Evolutionary conservation across 2,329 filamentous ascomycete species (phyloP), one percentile per base, ranked within the genome.

Genomic region (Escovopsis sp.): DNA sequence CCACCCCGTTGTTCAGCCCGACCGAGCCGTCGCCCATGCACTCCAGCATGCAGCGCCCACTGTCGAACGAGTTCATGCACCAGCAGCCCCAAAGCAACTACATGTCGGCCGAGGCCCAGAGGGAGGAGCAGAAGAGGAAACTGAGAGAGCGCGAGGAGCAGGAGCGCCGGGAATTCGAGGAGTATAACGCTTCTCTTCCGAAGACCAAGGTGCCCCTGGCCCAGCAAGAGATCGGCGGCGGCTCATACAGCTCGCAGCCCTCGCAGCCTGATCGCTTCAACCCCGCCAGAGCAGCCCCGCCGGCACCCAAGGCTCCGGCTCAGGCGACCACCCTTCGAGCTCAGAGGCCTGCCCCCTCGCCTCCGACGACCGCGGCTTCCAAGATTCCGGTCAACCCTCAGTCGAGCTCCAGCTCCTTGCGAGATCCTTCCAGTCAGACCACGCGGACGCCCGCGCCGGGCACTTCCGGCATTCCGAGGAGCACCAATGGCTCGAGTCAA

Each of bases 131-230:
- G 47, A 69, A 71, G 25, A 70, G 76, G 49, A 71, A 74, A 48
- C 61, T 66, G 42, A 60, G 62, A 29, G 70, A 77, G 43, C 21
- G 21, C 21, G 72, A 76, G 43, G 79, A 85, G 46, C 72, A 77
- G 48, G 70, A 70, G 36, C 70, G 82, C 36, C 73, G 79, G 44
- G 85, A 94, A 35, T 66, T 83, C 46, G 86, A 90, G 52, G 83
- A 76, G 14, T 94, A 94, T 58, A 94, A 96, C 55, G 81, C 84
- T 26, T 85, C 83, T 17, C 62, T 94, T 40, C 88, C 86, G 23
- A 81, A 93, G 63, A 77, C 70, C 43, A 84, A 83, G 53, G 62
- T 76, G 10, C 83, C 84, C 3, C 51, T 90, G 44, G 86, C 87
- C 23, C 84, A 96, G 55, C 87, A 94, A 58, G 90, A 96, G 56